Evolutionary conservation across 805 yeast genomes (phyloP), one percentile per base, ranked within the genome.

Genomic region (Tetrapisispora nanseiensis): DNA sequence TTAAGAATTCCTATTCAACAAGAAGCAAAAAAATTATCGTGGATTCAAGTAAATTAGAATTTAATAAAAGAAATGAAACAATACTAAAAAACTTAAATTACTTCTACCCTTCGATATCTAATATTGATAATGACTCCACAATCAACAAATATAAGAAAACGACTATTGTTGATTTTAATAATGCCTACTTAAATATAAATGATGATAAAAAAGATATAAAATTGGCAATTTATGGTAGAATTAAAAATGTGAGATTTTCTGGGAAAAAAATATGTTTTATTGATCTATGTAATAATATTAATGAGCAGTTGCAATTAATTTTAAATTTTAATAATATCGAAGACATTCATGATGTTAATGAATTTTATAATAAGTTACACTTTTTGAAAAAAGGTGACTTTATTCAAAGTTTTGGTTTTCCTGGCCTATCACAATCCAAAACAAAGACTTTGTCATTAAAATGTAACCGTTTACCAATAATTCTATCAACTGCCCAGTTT

Each of bases 301-400:
- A 31, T 27, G 39, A 33, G 37, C 36, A 47, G 31, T 22, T 56
- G 36, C 63, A 61, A 41, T 34, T 57, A 13, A 59, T 59, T 23
- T 38, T 58, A 15, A 57, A 57, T 39, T 52, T 19, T 33, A 26
- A 33, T 27, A 32, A 24, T 10, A 15, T 37, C 16, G 15, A 22
- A 15, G 23, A 23, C 3, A 15, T 13, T 12, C 10, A 6, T 4
- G 27, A 37, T 30, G 33, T 28, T 7, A 11, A 4, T 6, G 20
- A 32, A 13, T 40, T 40, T 29, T 13, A 15, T 22, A 21, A 40
- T 12, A 13, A 10, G 11, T 12, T 40, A 15, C 37, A 34, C 32
- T 56, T 63, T 24, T 62, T 86, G 31, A 69, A 80, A 37, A 72
- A 73, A 19, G 96, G 96, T 0, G 98, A 90, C 55, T 73, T 71